phyloP scores from a whole-genome alignment of 2,329 filamentous ascomycete genomes.

The Alternaria tenuissima region DNA sequence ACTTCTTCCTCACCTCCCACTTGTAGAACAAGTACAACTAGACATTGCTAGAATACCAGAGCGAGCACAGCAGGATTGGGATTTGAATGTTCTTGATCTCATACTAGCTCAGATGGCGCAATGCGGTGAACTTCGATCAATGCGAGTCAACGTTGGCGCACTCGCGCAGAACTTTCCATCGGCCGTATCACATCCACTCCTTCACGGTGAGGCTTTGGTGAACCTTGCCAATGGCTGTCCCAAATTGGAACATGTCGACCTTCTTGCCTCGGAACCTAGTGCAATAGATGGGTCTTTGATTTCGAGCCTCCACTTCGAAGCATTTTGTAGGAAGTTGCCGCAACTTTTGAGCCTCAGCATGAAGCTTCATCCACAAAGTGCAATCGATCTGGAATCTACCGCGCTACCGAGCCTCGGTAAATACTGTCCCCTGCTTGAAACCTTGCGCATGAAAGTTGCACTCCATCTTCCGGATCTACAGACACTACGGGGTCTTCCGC shows the following conservation, averaged over 20 bases:
- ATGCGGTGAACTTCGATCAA: constrained; percentile 29
- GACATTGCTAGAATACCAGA: constrained; percentile 40
- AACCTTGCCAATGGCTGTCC: constrained; percentile 33
- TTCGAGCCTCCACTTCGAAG: constrained; percentile 35
- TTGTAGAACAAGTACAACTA: constrained; percentile 38
- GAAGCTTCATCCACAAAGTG: constrained; percentile 40
- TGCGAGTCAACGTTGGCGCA: constrained; percentile 38
- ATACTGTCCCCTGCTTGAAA: constrained; percentile 36
- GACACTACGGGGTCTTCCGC: not conserved
- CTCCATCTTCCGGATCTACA: constrained; percentile 30
- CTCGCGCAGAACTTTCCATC: constrained; percentile 40
- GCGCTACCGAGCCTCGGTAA: constrained; percentile 39
- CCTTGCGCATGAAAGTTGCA: constrained; percentile 38
- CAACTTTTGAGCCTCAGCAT: constrained; percentile 32
- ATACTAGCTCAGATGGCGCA: constrained; percentile 27
- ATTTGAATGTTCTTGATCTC: constrained; percentile 33
- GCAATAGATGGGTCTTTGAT: constrained; percentile 42
- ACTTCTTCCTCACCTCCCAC: constrained; percentile 32
- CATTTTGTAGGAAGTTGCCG: constrained; percentile 37
- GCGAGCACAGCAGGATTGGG: constrained; percentile 20
- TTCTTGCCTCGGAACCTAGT: constrained; percentile 37
- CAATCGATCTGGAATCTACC: constrained; percentile 30
- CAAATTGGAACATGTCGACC: constrained; percentile 34
- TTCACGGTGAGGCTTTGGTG: constrained; percentile 33
- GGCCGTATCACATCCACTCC: constrained; percentile 21